phyloP scores from a whole-genome alignment of 345 rosid species.

The Nephelium lappaceum region DNA sequence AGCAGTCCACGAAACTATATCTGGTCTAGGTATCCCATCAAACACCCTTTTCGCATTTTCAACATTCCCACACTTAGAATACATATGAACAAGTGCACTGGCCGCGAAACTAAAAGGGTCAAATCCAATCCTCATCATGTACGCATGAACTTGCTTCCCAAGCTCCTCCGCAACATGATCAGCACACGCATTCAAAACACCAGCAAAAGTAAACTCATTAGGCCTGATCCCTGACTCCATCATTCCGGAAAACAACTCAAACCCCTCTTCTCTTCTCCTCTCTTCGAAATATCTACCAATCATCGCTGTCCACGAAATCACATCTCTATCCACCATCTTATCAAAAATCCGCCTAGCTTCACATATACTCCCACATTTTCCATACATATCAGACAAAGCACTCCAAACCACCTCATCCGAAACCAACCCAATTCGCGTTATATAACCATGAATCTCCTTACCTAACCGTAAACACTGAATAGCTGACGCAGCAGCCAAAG shows the following conservation, averaged over 20 bases:
- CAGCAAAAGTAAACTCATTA: constrained; percentile 80
- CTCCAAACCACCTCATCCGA: constrained; percentile 94
- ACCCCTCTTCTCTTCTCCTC: constrained; percentile 67
- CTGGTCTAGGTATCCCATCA: constrained; percentile 48
- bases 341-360: constrained; percentile 77
- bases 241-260: constrained; percentile 56
- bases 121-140: constrained; percentile 67
- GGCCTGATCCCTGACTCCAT: constrained; percentile 61
- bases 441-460: constrained; percentile 80
- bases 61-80: constrained; percentile 78
- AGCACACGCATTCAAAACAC: constrained; percentile 76
- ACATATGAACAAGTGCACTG: constrained; percentile 86
- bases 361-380: constrained; percentile 78
- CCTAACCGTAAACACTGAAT: constrained; percentile 56
- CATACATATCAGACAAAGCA: constrained; percentile 83
- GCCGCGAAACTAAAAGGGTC: constrained; percentile 69
- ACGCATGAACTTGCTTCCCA: constrained; percentile 85
- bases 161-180: constrained; percentile 59
- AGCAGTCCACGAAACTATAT: constrained; percentile 85
- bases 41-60: constrained; percentile 67
- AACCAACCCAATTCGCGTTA: constrained; percentile 63
- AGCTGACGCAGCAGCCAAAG: constrained; percentile 73
- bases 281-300: constrained; percentile 73
- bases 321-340: constrained; percentile 63
- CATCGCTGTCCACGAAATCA: constrained; percentile 89